These are phyloP conservation scores for Pelagomonas calceolata DNA, from an alignment of 108 stramenopile genomes.

Conservation along the genomic window DNA sequence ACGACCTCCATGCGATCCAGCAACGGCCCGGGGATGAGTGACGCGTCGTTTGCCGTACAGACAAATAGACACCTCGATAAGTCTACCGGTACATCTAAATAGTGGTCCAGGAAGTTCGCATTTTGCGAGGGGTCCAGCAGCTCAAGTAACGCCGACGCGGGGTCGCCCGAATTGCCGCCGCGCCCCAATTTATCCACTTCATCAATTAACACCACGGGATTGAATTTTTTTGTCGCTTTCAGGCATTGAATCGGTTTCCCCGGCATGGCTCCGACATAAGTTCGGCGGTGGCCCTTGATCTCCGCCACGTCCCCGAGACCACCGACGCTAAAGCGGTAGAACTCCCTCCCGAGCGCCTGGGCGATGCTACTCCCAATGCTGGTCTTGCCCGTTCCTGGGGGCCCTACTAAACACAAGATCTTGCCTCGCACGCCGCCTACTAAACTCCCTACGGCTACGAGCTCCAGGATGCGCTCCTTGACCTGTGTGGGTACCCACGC, in stretches of 20 bases:
- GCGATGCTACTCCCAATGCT: conserved; percentile 84
- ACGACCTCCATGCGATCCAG: conserved; percentile 96
- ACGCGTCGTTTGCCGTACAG: conserved; percentile 90
- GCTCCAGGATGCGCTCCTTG: conserved; percentile 89
- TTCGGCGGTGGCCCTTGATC: conserved; percentile 95
- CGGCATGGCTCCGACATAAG: conserved; percentile 96
- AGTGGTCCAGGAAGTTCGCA: conserved; percentile 79
- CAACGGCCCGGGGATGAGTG: conserved; percentile 85
- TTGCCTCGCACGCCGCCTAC: conserved; percentile 80
- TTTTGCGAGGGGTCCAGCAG: conserved; percentile 83
- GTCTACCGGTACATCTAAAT: conserved; percentile 94
- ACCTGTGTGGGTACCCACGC: no score
- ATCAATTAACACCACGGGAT: conserved; percentile 90
- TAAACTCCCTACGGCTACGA: conserved; percentile 93
- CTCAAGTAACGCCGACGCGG: conserved; percentile 85
- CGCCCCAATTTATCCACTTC: conserved; percentile 93
- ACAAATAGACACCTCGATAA: conserved; percentile 88
- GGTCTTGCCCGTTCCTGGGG: conserved; percentile 83
- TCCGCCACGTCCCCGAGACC: conserved; percentile 83
- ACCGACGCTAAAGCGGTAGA: conserved; percentile 92
- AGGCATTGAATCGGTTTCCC: conserved; percentile 93
- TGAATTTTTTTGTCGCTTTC: conserved; percentile 64
- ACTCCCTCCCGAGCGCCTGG: conserved; percentile 73
- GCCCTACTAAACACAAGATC: conserved; percentile 85
- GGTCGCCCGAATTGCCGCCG: conserved; percentile 64